Evolutionary conservation across 2,329 filamentous ascomycete species (phyloP).

Genomic region (Trichoderma lentiforme): DNA sequence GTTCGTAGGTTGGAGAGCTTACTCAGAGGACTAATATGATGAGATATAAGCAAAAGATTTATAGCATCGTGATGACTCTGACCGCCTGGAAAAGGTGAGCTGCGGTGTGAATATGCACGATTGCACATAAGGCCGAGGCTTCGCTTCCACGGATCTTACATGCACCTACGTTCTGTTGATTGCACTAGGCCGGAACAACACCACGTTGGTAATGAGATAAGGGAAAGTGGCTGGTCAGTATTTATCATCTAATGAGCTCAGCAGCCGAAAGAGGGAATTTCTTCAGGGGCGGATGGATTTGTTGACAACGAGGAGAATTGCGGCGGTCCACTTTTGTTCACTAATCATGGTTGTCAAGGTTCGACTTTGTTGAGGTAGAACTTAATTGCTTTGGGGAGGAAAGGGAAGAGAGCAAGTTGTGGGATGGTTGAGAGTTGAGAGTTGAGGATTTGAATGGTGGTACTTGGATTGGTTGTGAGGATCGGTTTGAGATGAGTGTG

Average conservation of each 20-base stretch:
- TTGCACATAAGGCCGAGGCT: background rate
- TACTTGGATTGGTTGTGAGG: background rate
- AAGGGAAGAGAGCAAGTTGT: background rate
- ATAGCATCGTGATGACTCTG: background rate
- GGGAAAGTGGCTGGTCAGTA: background rate
- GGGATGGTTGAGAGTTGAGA: background rate
- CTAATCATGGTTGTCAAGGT: background rate
- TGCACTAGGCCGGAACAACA: background rate
- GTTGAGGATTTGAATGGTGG: background rate
- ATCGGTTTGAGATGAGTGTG: background rate
- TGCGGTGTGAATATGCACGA: background rate
- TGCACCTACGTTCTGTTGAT: background rate
- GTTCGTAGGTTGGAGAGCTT: background rate
- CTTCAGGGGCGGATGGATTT: background rate
- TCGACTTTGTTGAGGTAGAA: background rate
- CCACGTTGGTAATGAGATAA: background rate
- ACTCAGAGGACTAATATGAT: background rate
- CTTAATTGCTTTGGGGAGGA: background rate
- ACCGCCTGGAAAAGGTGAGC: background rate
- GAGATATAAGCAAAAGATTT: background rate
- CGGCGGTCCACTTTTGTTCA: background rate
- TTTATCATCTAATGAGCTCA: background rate
- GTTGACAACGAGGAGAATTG: background rate
- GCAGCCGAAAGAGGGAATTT: background rate
- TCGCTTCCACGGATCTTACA: background rate